phyloP scores from a whole-genome alignment of 768 basidiomycete species.

The Suillus brevipes region DNA sequence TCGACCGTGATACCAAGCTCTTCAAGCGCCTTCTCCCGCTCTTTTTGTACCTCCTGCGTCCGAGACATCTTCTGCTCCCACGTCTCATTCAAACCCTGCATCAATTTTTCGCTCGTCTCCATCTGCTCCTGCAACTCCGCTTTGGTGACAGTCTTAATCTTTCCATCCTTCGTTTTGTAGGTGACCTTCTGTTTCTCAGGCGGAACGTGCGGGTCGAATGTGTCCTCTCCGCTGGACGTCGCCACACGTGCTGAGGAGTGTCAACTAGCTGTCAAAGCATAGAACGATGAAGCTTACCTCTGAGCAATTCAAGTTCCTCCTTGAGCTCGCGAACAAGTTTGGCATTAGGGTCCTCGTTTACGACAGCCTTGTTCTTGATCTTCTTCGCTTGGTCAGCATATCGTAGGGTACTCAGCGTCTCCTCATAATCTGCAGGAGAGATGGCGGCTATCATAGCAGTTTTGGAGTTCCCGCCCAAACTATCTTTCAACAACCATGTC shows the following conservation, averaged over 20 bases:
- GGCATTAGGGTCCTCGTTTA: conserved; percentile 99
- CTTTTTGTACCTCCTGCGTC: conserved; percentile 93
- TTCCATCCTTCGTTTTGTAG: conserved; percentile 90
- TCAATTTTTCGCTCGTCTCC: conserved; percentile 91
- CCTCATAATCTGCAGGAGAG: conserved; percentile 97
- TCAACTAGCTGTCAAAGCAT: conserved; percentile 12
- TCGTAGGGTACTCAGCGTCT: conserved; percentile 92
- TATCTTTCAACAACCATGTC: conserved; percentile 98
- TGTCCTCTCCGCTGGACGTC: conserved; percentile 65
- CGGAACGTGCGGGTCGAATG: conserved; percentile 85
- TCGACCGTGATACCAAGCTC: conserved; percentile 98
- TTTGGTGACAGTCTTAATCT: conserved; percentile 93
- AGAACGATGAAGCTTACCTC: conserved; percentile 50
- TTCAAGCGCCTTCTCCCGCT: conserved; percentile 96
- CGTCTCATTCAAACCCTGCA: conserved; percentile 91
- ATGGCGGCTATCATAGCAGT: conserved; percentile 99
- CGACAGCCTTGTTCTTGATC: conserved; percentile 99
- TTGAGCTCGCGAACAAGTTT: conserved; percentile 98
- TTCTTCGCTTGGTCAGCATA: conserved; percentile 99
- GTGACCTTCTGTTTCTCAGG: conserved; percentile 95
- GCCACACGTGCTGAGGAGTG: conserved; percentile 65
- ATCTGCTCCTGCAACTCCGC: conserved; percentile 97
- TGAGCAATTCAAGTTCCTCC: conserved; percentile 92
- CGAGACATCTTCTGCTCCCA: conserved; percentile 94
- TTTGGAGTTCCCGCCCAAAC: conserved; percentile 94